Evolutionary conservation across 768 basidiomycete genomes (phyloP).

Genomic region (Gyrodon lividus): DNA sequence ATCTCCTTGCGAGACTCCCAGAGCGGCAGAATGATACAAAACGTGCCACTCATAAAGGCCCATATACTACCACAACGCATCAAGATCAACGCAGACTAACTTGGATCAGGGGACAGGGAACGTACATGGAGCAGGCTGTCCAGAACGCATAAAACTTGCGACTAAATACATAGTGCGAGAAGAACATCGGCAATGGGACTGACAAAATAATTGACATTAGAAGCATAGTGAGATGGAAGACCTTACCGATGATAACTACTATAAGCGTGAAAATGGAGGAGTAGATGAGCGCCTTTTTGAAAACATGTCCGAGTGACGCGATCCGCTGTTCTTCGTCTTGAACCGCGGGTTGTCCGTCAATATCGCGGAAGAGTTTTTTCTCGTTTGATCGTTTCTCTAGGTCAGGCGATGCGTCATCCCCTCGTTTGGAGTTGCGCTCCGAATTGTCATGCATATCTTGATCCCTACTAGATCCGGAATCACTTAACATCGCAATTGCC

Average conservation of each 20-base stretch:
- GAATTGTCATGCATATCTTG: neutral
- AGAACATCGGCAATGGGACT: constrained; percentile 42
- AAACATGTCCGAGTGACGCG: constrained; percentile 26
- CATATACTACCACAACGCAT: constrained; percentile 27
- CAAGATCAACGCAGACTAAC: neutral
- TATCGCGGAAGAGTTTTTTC: neutral
- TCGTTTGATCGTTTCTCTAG: constrained; percentile 16
- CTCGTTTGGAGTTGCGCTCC: neutral
- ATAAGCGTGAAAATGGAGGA: constrained; percentile 33
- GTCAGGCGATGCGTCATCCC: constrained; percentile 1
- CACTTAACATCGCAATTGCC: constrained; percentile 33
- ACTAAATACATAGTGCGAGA: constrained; percentile 37
- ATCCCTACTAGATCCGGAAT: neutral
- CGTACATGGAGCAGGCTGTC: constrained; percentile 39
- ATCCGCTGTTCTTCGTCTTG: constrained; percentile 10
- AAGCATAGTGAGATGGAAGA: neutral
- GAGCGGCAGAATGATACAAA: constrained; percentile 37
- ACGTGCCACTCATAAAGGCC: constrained; percentile 36
- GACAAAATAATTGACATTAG: neutral
- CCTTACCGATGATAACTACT: constrained; percentile 35
- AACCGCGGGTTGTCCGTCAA: neutral
- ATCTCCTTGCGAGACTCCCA: constrained; percentile 39
- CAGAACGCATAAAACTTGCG: constrained; percentile 38
- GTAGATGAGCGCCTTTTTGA: constrained; percentile 34
- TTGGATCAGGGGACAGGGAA: neutral